A percentile compares a stretch with the other conserved stretches of the same genome.
Evolutionary conservation across 2,329 filamentous ascomycete genomes (phyloP).

Genomic region (Fusarium fujikuroi): DNA sequence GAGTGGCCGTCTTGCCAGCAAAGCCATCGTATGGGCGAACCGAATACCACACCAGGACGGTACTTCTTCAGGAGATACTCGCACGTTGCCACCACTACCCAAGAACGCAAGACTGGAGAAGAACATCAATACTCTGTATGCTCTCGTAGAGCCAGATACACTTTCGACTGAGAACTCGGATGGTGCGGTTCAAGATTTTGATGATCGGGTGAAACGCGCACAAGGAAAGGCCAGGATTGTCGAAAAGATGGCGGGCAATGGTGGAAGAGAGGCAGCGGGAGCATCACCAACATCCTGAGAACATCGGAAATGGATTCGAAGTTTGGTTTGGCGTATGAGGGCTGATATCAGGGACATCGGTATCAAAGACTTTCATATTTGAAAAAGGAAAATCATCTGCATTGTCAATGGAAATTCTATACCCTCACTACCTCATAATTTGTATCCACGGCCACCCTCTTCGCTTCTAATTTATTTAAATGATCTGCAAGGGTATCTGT

Average conservation of each 20-base stretch:
- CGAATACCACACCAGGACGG: conserved; percentile 58
- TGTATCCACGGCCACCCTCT: conserved; percentile 46
- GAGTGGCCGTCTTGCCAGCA: conserved; percentile 81
- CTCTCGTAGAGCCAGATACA: conserved; percentile 81
- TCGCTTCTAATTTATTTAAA: conserved; percentile 59
- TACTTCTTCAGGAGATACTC: neutral
- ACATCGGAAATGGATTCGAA: neutral
- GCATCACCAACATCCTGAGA: conserved; percentile 6
- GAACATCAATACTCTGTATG: conserved; percentile 79
- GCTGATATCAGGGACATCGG: neutral
- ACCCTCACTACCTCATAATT: conserved; percentile 42
- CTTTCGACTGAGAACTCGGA: conserved; percentile 86
- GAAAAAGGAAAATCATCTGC: conserved; percentile 43
- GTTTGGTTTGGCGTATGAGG: conserved; percentile 9
- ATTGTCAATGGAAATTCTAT: conserved; percentile 48
- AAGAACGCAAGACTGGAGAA: conserved; percentile 75
- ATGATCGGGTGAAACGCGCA: conserved; percentile 86
- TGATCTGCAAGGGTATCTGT: conserved; percentile 71
- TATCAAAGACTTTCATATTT: neutral
- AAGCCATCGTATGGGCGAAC: conserved; percentile 84
- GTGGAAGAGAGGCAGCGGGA: conserved; percentile 30
- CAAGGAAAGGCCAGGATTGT: conserved; percentile 87
- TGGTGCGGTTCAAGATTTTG: conserved; percentile 89
- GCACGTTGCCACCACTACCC: conserved; percentile 56
- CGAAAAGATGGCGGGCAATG: conserved; percentile 69